Evolutionary conservation across 23 red algal species (phyloP).

Genomic region (Gracilaria vermiculophylla): DNA sequence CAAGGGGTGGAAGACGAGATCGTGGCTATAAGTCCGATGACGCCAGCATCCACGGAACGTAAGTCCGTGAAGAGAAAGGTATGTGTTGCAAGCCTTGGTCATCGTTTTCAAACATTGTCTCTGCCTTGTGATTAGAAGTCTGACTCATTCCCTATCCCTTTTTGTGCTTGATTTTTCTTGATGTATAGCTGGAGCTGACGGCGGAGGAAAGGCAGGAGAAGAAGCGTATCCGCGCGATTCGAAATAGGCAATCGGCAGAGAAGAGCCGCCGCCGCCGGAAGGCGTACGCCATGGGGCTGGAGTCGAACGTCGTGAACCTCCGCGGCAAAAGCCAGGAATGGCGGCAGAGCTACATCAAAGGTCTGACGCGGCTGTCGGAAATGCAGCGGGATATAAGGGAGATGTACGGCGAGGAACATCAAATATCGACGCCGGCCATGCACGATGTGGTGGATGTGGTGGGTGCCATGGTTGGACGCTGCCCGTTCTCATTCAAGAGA

Average conservation of each 20-base stretch:
- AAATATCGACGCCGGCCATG: not conserved
- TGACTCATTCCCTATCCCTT: not conserved
- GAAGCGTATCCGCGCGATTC: conserved; percentile 30
- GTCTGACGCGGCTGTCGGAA: not conserved
- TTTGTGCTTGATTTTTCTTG: not conserved
- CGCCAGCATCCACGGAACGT: not conserved
- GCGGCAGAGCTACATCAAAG: not conserved
- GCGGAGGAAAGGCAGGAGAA: conserved; percentile 12
- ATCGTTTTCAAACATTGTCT: not conserved
- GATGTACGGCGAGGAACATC: not conserved
- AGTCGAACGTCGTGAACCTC: not conserved
- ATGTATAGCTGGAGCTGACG: not conserved
- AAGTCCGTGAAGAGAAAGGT: not conserved
- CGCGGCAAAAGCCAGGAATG: not conserved
- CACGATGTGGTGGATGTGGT: not conserved
- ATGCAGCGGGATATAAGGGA: conserved; percentile 1
- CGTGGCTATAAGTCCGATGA: not conserved
- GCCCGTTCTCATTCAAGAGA: not conserved
- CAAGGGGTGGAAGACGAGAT: not conserved
- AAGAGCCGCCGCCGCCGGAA: conserved; percentile 34
- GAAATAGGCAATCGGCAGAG: conserved; percentile 32
- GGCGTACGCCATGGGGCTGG: not conserved
- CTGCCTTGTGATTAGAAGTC: not conserved
- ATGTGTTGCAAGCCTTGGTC: not conserved
- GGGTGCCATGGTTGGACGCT: not conserved